A percentile compares a stretch with the other conserved stretches of the same genome.
Conservation (phyloP, 768 basidiomycete species). For the Cystobasidium onofrii region DNA sequence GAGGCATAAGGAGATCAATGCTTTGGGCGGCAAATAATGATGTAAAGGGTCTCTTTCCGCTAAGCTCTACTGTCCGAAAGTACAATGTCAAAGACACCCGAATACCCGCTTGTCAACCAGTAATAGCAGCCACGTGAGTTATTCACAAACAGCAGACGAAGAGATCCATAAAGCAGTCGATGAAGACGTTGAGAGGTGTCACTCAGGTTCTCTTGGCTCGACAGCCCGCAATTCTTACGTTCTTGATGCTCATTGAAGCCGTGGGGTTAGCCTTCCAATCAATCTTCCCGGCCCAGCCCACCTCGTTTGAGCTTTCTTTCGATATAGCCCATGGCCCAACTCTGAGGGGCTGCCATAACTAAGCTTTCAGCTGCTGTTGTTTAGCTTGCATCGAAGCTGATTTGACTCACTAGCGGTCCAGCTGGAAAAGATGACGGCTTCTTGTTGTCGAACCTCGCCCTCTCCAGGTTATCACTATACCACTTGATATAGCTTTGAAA, state of each 20-base stretch:
- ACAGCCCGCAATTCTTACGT: neutral
- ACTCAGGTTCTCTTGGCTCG: neutral
- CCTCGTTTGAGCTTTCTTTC: neutral
- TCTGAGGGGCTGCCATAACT: neutral
- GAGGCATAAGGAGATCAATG: too few species aligned
- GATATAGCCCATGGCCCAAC: neutral
- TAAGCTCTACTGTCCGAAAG: too few species aligned
- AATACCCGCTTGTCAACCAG: too few species aligned
- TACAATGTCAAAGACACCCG: too few species aligned
- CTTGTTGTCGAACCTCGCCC: neutral
- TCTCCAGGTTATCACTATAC: neutral
- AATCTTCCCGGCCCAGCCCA: neutral
- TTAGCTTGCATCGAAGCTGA: neutral
- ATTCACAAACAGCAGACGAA: too few species aligned
- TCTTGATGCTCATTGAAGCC: neutral
- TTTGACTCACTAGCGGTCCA: neutral
- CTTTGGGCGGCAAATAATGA: too few species aligned
- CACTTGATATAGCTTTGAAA: neutral
- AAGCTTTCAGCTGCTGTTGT: neutral
- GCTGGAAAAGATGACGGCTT: neutral
- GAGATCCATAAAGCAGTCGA: too few species aligned
- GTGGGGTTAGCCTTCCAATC: neutral
- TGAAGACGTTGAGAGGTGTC: too few species aligned
- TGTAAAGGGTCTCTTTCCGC: too few species aligned
- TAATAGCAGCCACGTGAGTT: too few species aligned